phyloP scores from a whole-genome alignment of 805 yeast species.

The Metschnikowia proteae region DNA sequence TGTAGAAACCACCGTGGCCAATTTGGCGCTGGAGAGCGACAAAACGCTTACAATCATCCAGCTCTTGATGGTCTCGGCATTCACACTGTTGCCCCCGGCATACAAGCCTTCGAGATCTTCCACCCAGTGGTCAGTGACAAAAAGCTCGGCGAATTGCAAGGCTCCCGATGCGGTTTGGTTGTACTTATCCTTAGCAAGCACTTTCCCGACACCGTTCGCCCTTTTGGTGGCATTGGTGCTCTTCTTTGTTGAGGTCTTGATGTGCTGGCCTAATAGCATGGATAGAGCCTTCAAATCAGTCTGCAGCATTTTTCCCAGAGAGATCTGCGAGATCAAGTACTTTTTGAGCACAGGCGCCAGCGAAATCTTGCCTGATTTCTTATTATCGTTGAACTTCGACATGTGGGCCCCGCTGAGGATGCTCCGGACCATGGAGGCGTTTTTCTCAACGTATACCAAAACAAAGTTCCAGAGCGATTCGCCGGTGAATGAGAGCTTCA shows the following conservation, averaged over 20 bases:
- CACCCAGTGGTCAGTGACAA: slow-evolving; percentile 55
- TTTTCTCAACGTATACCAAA: slow-evolving; percentile 46
- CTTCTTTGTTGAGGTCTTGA: slow-evolving; percentile 16
- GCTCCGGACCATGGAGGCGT: slow-evolving; percentile 44
- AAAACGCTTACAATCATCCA: slow-evolving; percentile 51
- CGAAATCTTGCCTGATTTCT: slow-evolving; percentile 48
- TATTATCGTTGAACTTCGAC: slow-evolving; percentile 45
- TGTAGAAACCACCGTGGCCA: slow-evolving; percentile 38
- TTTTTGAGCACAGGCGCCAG: slow-evolving; percentile 48
- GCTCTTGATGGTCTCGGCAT: slow-evolving; percentile 43
- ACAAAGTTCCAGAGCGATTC: slow-evolving; percentile 64
- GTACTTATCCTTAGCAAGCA: slow-evolving; percentile 22
- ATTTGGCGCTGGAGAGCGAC: slow-evolving; percentile 42
- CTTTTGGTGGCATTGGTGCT: slow-evolving; percentile 17
- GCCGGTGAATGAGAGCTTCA: slow-evolving; percentile 55
- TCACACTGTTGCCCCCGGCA: slow-evolving; percentile 52
- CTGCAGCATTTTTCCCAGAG: slow-evolving; percentile 41
- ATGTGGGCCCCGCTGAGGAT: slow-evolving; percentile 54
- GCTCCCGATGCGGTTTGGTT: slow-evolving; percentile 17
- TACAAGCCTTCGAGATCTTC: slow-evolving; percentile 56
- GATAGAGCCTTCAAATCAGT: slow-evolving; percentile 47
- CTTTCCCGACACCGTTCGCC: slow-evolving; percentile 17
- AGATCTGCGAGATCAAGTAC: slow-evolving; percentile 45
- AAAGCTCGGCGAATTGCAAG: slow-evolving; percentile 47
- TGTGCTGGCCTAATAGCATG: slow-evolving; percentile 43